Percentiles rank a stretch among this genome's conserved stretches.
These are phyloP conservation scores for Epichloe hybrida DNA, from an alignment of 2,329 filamentous ascomycete genomes.

Conservation along the genomic window DNA sequence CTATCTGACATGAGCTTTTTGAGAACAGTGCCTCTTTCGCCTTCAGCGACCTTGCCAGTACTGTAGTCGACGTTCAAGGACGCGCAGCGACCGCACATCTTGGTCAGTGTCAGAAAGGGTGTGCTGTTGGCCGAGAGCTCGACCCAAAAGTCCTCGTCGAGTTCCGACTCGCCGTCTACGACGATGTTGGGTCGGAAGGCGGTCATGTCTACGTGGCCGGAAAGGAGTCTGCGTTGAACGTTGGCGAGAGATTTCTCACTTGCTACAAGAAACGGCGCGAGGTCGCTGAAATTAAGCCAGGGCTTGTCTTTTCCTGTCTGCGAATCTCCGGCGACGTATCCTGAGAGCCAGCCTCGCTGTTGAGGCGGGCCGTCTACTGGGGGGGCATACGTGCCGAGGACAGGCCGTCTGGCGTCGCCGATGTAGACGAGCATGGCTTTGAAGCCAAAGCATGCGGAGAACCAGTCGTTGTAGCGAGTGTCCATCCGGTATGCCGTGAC, in stretches of 20 bases:
- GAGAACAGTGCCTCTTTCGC: conserved; percentile 37
- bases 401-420: conserved; percentile 42
- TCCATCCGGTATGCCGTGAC: conserved; percentile 52
- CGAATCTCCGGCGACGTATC: conserved; percentile 15
- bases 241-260: conserved; percentile 57
- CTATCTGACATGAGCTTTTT: conserved; percentile 55
- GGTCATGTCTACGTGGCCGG: conserved; percentile 43
- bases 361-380: conserved; percentile 12
- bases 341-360: conserved; percentile 22
- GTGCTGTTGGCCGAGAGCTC: conserved; percentile 34
- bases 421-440: conserved; percentile 49
- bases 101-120: conserved; percentile 43
- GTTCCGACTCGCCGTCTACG: conserved; percentile 44
- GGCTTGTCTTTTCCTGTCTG: conserved; percentile 20
- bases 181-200: conserved; percentile 66
- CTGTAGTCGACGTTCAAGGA: conserved; percentile 60
- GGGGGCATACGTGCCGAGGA: conserved; percentile 43
- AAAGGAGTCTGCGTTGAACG: conserved; percentile 43
- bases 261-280: conserved; percentile 60
- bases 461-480: conserved; percentile 46
- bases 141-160: conserved; percentile 62
- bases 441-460: conserved; percentile 52
- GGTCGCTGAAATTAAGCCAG: conserved; percentile 58
- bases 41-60: conserved; percentile 44
- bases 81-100: conserved; percentile 55